Conservation (phyloP, 768 basidiomycete species). For the Boletus bicolor region DNA sequence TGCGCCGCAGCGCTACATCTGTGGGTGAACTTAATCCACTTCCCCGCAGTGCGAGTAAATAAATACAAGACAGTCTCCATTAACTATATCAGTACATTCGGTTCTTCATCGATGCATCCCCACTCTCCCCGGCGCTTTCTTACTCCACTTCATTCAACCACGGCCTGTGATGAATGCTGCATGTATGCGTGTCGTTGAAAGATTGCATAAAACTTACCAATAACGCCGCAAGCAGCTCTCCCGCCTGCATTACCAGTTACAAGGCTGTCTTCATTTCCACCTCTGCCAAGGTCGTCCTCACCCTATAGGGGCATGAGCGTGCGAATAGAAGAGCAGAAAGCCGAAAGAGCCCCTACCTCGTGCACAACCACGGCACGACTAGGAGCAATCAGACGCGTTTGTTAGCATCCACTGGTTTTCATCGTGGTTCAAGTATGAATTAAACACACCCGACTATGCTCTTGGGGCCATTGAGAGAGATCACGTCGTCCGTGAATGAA, state of each 20-base stretch:
- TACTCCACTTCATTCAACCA: conserved; percentile 7
- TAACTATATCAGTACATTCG: conserved; percentile 3
- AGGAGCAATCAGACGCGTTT: conserved; percentile 1
- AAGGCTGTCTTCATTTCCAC: conserved; percentile 62
- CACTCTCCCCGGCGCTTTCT: background rate
- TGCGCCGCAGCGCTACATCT: background rate
- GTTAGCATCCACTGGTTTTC: background rate
- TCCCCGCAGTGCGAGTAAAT: conserved; percentile 11
- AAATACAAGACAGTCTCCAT: conserved; percentile 8
- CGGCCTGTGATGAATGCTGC: conserved; percentile 14
- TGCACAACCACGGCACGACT: conserved; percentile 77
- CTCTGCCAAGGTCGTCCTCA: conserved; percentile 75
- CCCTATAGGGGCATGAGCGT: conserved; percentile 40
- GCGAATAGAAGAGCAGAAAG: conserved; percentile 5
- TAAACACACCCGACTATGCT: conserved; percentile 65
- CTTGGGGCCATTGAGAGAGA: conserved; percentile 64
- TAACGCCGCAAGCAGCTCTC: conserved; percentile 79
- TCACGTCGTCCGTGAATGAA: conserved; percentile 52
- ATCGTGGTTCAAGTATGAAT: background rate
- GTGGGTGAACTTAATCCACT: conserved; percentile 1
- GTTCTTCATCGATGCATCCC: background rate
- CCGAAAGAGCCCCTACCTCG: conserved; percentile 39
- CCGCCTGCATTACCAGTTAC: conserved; percentile 79
- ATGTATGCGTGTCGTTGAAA: background rate
- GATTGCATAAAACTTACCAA: conserved; percentile 43